Base-by-base conservation (phyloP, 2,329 filamentous ascomycete genomes). In the Lecanoromycetidae sp. region DNA sequence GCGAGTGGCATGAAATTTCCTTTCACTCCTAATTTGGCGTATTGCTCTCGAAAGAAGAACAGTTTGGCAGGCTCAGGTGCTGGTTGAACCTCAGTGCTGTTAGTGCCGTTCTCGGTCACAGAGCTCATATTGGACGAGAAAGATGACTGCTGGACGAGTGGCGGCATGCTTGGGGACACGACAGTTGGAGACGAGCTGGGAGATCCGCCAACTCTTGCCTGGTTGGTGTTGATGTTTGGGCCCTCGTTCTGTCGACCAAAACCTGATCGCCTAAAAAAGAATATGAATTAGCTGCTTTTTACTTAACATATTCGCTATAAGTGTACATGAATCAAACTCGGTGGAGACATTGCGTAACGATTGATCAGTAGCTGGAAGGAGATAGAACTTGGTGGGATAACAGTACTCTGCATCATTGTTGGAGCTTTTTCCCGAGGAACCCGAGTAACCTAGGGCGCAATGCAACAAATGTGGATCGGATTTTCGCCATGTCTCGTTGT, bases 1-100 rank as follows among this genome's bases (percentile, higher is more conserved):
- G 88, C 93, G 50, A 96, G 69, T 9, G 90, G 95, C 82, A 94
- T 87, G 63, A 96, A 95, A 69, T 95, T 96, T 50, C 90, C 90
- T 70, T 90, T 94, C 60, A 95, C 88, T 55, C 94, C 94, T 60
- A 94, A 80, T 61, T 82, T 84, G 46, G 84, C 81, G 51, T 71
- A 71, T 57, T 70, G 71, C 59, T 71, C 69, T 54, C 69, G 66
- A 54, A 71, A 69, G 55, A 71, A 72, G 56, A 69, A 71, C n/a
- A n/a, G n/a, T 55, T 71, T 71, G 27, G 65, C 63, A n/a, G 48
- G 41, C 26, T 56, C 54, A 26, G 40, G 32, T 25, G 32, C 41
- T 15, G 25, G 9, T 9, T 63, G 58, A 54, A 65, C 61, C 47
- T 68, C 63, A 27, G 65, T 63, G 53, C 66, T 66, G 32, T 53